Percentiles rank a stretch among this genome's conserved stretches.
These are phyloP conservation scores for Lasiosphaeria miniovina DNA, from an alignment of 495 filamentous ascomycete genomes.

Conservation along the genomic window DNA sequence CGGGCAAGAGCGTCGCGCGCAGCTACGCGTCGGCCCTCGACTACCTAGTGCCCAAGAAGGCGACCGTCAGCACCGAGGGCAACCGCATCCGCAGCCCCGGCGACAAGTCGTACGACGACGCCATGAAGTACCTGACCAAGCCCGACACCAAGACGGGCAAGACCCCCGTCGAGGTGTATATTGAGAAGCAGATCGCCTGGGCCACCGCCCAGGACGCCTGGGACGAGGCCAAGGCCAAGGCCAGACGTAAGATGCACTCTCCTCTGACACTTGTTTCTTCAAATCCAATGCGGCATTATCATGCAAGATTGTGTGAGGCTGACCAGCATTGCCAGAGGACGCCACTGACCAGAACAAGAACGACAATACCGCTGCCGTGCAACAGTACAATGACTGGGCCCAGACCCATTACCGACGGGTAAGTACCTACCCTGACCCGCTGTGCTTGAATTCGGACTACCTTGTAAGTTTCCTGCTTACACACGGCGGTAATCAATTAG, in stretches of 20 bases:
- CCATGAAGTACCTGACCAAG: conserved; percentile 6
- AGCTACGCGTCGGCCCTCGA: background rate
- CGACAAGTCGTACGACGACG: background rate
- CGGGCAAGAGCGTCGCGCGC: conserved; percentile 4
- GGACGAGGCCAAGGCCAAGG: conserved; percentile 3
- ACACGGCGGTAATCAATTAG: background rate
- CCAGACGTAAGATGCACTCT: background rate
- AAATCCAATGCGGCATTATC: too few relatives aligned
- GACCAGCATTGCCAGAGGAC: too few relatives aligned
- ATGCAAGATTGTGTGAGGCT: too few relatives aligned
- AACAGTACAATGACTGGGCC: conserved; percentile 3
- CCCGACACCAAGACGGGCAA: background rate
- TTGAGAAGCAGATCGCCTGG: conserved; percentile 4
- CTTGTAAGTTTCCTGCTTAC: background rate
- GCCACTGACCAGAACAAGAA: too few relatives aligned
- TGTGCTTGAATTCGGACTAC: background rate
- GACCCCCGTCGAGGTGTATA: conserved; percentile 1
- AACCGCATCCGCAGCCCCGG: conserved; percentile 3
- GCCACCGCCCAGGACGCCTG: background rate
- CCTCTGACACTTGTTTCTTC: too few relatives aligned
- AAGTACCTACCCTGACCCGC: background rate
- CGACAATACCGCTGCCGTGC: too few relatives aligned
- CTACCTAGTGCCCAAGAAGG: background rate
- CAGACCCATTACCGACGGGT: background rate
- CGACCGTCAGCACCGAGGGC: background rate